A percentile compares a stretch with the other conserved stretches of the same genome.
Conservation (phyloP, 805 yeast genomes). For the Metschnikowia vanudenii region DNA sequence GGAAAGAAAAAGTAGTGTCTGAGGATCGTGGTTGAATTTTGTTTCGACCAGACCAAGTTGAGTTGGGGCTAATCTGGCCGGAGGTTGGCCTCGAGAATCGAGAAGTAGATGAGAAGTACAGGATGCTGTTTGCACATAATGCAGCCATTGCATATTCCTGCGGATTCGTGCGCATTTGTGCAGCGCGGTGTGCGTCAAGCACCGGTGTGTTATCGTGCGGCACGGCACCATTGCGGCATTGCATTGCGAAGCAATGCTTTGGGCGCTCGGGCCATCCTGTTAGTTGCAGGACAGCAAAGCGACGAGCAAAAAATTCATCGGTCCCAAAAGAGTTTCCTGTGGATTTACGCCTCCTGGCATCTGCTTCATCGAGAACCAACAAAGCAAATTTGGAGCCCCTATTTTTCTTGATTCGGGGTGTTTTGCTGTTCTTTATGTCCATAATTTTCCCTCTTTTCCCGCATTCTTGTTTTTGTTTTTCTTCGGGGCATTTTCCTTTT, state of each 20-base stretch:
- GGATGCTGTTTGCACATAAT: neutral
- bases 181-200: neutral
- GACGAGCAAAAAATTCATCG: neutral
- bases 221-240: neutral
- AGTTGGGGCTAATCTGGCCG: constrained; percentile 8
- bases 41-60: neutral
- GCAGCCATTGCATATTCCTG: neutral
- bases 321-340: neutral
- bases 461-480: neutral
- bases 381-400: neutral
- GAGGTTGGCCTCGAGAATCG: constrained; percentile 3
- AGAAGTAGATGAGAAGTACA: neutral
- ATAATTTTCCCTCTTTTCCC: no score
- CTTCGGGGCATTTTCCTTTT: no score
- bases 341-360: neutral
- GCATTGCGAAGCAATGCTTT: no score
- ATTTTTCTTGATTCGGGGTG: no score
- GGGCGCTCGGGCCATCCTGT: neutral
- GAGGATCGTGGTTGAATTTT: neutral
- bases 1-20: constrained; percentile 3
- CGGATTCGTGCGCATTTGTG: neutral
- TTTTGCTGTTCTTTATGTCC: no score
- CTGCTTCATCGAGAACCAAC: neutral
- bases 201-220: constrained; percentile 1
- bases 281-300: neutral